Conservation (phyloP, 2,329 filamentous ascomycete genomes). For the Aspergillus pseudotamarii region DNA sequence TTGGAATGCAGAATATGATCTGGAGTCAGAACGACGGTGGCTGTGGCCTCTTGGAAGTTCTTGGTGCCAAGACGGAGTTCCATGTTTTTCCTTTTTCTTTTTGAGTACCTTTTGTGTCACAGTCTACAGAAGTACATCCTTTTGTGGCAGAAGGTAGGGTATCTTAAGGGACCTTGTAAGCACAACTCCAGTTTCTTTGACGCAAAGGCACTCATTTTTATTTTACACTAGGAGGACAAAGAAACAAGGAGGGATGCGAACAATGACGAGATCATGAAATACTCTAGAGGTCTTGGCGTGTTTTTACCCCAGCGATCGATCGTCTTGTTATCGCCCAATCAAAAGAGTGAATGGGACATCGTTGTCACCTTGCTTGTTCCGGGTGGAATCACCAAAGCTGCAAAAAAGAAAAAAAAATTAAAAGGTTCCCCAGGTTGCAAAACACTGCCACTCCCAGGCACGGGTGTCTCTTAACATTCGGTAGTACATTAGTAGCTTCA, state of each 20-base stretch:
- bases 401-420: too few relatives aligned
- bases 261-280: neutral
- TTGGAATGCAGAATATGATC: neutral
- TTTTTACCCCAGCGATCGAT: neutral
- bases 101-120: neutral
- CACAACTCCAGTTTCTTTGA: neutral
- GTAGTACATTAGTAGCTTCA: neutral
- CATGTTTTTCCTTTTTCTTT: too few relatives aligned
- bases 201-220: neutral
- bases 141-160: too few relatives aligned
- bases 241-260: neutral
- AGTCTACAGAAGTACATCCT: neutral
- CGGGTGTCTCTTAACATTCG: neutral
- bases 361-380: neutral
- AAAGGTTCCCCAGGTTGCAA: neutral
- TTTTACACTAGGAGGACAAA: neutral
- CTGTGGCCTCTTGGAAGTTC: neutral
- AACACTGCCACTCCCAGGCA: neutral
- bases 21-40: neutral
- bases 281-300: neutral
- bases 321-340: neutral
- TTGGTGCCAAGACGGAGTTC: neutral
- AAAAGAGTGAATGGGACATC: neutral
- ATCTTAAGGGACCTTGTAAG: neutral
- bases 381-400: neutral